These are phyloP conservation scores for Penicillium coprophilum DNA, from an alignment of 495 filamentous ascomycete genomes.

Conservation along the genomic window DNA sequence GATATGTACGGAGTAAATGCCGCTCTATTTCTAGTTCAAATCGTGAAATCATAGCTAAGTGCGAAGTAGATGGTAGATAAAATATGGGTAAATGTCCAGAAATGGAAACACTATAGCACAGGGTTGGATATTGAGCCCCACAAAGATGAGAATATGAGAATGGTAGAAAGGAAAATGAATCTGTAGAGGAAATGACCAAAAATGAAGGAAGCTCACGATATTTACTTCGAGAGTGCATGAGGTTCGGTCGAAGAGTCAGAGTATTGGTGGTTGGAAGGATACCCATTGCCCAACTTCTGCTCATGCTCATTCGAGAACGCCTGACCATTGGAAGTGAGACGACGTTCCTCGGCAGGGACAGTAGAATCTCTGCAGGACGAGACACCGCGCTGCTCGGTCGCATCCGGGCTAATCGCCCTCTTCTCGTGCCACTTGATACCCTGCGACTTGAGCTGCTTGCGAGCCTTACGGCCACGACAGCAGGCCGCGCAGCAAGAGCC, in stretches of 20 bases:
- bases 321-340: background rate
- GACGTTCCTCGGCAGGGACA: background rate
- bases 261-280: background rate
- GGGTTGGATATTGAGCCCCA: background rate
- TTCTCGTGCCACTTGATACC: constrained; percentile 26
- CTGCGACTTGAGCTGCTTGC: constrained; percentile 39
- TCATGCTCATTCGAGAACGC: constrained; percentile 4
- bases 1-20: too few relatives aligned
- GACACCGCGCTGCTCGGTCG: background rate
- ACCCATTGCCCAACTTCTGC: background rate
- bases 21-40: constrained; percentile 4
- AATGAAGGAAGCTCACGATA: background rate
- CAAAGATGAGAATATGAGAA: background rate
- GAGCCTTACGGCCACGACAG: constrained; percentile 44
- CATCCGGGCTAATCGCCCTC: background rate
- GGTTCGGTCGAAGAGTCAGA: constrained; percentile 7
- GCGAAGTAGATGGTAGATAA: background rate
- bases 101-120: background rate
- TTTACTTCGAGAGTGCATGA: constrained; percentile 5
- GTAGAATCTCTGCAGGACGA: background rate
- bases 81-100: constrained; percentile 6
- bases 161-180: background rate
- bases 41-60: constrained; percentile 3
- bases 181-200: background rate
- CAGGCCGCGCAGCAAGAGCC: constrained; percentile 64